Evolutionary conservation across 106 monocot genomes (phyloP).

Genomic region (Posidonia australis): DNA sequence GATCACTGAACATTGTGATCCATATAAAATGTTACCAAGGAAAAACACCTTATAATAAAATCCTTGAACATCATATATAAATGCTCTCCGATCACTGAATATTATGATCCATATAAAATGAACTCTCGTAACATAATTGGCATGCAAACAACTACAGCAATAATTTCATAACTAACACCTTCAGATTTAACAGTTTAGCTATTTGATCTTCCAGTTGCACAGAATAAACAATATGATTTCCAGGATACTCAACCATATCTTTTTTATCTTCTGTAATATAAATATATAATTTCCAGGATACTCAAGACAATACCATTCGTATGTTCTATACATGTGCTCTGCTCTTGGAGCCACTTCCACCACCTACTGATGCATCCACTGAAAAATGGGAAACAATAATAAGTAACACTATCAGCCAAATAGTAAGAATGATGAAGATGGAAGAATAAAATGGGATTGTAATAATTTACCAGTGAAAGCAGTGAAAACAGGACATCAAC

Average conservation of each 20-base stretch:
- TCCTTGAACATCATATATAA: too few relatives aligned
- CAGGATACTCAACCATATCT: not conserved
- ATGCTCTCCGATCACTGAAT: too few relatives aligned
- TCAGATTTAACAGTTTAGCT: too few relatives aligned
- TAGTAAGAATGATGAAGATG: not conserved
- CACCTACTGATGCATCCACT: conserved; percentile 79
- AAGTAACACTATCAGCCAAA: not conserved
- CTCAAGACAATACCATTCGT: conserved; percentile 13
- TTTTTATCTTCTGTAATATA: too few relatives aligned
- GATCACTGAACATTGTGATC: too few relatives aligned
- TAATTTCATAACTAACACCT: too few relatives aligned
- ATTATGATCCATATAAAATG: too few relatives aligned
- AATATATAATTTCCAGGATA: not conserved
- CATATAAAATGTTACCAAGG: too few relatives aligned
- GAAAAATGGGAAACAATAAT: conserved; percentile 6
- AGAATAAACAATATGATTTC: not conserved
- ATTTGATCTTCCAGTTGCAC: too few relatives aligned
- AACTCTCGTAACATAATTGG: too few relatives aligned
- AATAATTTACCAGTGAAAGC: conserved; percentile 71
- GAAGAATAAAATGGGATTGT: not conserved
- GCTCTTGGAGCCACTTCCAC: conserved; percentile 76
- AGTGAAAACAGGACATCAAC: conserved; percentile 98
- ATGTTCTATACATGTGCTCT: conserved; percentile 22
- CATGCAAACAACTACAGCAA: too few relatives aligned
- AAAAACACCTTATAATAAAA: too few relatives aligned